A percentile compares a stretch with the other conserved stretches of the same genome.
Conservation (phyloP, 352 stramenopile genomes). For the Globisporangium takayamanum region DNA sequence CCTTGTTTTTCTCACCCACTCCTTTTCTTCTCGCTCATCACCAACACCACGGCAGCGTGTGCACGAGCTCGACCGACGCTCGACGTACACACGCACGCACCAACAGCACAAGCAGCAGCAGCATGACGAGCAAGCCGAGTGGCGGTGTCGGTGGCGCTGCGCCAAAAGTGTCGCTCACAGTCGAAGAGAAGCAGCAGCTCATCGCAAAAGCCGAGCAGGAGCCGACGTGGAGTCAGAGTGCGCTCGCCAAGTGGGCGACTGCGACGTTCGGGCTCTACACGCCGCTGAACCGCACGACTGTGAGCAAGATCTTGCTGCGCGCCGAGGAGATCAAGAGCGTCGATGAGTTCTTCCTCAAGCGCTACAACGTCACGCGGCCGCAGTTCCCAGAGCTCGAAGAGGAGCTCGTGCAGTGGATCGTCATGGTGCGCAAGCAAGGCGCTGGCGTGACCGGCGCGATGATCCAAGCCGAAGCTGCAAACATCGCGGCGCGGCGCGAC, state of each 20-base stretch:
- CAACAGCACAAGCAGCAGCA: neutral
- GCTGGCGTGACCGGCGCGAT: slow-evolving; percentile 5
- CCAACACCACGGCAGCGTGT: too few relatives aligned
- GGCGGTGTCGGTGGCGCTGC: neutral
- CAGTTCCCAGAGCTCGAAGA: slow-evolving; percentile 8
- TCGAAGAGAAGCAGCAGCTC: slow-evolving; percentile 7
- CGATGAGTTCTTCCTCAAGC: slow-evolving; percentile 9
- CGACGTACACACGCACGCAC: neutral
- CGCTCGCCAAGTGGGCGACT: slow-evolving; percentile 7
- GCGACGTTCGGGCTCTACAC: slow-evolving; percentile 5
- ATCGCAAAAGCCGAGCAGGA: slow-evolving; percentile 7
- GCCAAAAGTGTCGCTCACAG: slow-evolving; percentile 3
- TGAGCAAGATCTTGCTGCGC: slow-evolving; percentile 9
- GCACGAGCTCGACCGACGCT: too few relatives aligned
- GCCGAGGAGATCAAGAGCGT: slow-evolving; percentile 8
- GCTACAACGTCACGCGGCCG: slow-evolving; percentile 8
- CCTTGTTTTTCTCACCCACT: too few relatives aligned
- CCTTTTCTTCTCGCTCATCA: too few relatives aligned
- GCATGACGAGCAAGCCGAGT: neutral
- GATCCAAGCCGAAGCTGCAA: slow-evolving; percentile 5
- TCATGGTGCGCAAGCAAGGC: slow-evolving; percentile 6
- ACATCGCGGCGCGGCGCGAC: slow-evolving; percentile 1
- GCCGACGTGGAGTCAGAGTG: slow-evolving; percentile 4
- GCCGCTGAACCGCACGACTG: slow-evolving; percentile 8
- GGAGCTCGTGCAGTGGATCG: slow-evolving; percentile 7